Percentiles rank a stretch among this genome's conserved stretches.
These are phyloP conservation scores for Neonectria faginata DNA, from an alignment of 2,329 filamentous ascomycete species.

Conservation along the genomic window DNA sequence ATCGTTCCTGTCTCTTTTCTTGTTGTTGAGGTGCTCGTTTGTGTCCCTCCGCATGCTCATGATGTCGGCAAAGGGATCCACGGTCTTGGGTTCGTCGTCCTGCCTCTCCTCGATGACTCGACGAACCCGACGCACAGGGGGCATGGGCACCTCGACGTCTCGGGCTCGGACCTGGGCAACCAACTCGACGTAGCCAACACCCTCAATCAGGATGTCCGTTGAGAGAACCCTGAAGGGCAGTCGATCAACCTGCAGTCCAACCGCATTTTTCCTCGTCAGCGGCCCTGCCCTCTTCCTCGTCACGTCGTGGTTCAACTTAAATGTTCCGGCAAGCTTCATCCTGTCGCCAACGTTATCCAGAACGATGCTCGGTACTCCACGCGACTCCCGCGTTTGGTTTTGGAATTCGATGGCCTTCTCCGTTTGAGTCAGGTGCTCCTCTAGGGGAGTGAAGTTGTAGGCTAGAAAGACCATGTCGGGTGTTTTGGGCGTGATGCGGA, in stretches of 20 bases:
- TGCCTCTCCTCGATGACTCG: background rate
- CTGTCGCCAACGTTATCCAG: conserved; percentile 66
- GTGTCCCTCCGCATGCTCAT: conserved; percentile 42
- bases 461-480: conserved; percentile 75
- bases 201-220: conserved; percentile 89
- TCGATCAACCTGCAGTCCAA: conserved; percentile 71
- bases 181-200: conserved; percentile 93
- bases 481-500: conserved; percentile 82
- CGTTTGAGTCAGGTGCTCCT: conserved; percentile 80
- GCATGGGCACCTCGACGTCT: conserved; percentile 47
- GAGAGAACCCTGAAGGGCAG: conserved; percentile 85
- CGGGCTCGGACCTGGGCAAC: conserved; percentile 80
- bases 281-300: conserved; percentile 83
- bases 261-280: conserved; percentile 72
- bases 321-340: conserved; percentile 78
- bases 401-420: conserved; percentile 84
- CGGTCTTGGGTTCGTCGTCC: conserved; percentile 12
- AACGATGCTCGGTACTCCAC: conserved; percentile 73
- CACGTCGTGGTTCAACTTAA: conserved; percentile 82
- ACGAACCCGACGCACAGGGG: conserved; percentile 18
- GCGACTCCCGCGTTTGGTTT: conserved; percentile 66
- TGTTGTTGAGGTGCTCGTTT: conserved; percentile 36
- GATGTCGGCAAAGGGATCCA: conserved; percentile 44
- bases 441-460: conserved; percentile 87
- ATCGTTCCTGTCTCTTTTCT: conserved; percentile 39